Evolutionary conservation across 768 basidiomycete genomes (phyloP).

Genomic region (Mycena polygramma): DNA sequence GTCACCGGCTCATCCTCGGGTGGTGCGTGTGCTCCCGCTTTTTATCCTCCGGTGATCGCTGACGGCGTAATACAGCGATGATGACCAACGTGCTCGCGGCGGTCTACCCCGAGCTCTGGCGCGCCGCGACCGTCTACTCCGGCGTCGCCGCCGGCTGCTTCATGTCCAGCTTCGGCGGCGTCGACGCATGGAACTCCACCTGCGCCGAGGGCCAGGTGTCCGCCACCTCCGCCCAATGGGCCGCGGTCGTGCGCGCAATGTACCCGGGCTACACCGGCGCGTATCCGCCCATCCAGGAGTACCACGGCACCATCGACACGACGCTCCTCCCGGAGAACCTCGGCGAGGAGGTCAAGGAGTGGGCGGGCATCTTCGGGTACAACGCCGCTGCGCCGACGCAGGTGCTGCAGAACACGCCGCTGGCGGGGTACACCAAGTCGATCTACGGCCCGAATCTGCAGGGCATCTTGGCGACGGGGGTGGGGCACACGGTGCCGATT

Average conservation of each 20-base stretch:
- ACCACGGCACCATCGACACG: constrained; percentile 68
- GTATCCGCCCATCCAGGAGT: constrained; percentile 65
- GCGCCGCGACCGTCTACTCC: constrained; percentile 61
- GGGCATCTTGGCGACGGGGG: constrained; percentile 61
- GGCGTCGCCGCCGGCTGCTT: constrained; percentile 71
- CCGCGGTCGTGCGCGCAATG: constrained; percentile 55
- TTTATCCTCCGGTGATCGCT: neutral
- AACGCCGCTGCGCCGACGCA: constrained; percentile 53
- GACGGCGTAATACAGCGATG: constrained; percentile 52
- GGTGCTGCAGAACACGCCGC: constrained; percentile 53
- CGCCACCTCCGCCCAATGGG: constrained; percentile 63
- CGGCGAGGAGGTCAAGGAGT: constrained; percentile 65
- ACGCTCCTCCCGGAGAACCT: constrained; percentile 66
- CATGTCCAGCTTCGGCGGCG: constrained; percentile 46
- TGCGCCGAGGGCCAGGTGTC: constrained; percentile 60
- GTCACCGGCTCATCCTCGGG: constrained; percentile 67
- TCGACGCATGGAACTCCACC: constrained; percentile 60
- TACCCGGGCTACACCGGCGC: constrained; percentile 68
- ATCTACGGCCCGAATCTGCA: constrained; percentile 64
- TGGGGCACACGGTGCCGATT: constrained; percentile 66
- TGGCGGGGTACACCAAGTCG: constrained; percentile 60
- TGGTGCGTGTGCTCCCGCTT: constrained; percentile 37
- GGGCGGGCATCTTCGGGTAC: constrained; percentile 68
- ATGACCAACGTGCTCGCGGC: constrained; percentile 71
- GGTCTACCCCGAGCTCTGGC: constrained; percentile 68